Evolutionary conservation across 1,139 yeast genomes (phyloP).

Genomic region (Zhuliangozyma parablackwelliae): DNA sequence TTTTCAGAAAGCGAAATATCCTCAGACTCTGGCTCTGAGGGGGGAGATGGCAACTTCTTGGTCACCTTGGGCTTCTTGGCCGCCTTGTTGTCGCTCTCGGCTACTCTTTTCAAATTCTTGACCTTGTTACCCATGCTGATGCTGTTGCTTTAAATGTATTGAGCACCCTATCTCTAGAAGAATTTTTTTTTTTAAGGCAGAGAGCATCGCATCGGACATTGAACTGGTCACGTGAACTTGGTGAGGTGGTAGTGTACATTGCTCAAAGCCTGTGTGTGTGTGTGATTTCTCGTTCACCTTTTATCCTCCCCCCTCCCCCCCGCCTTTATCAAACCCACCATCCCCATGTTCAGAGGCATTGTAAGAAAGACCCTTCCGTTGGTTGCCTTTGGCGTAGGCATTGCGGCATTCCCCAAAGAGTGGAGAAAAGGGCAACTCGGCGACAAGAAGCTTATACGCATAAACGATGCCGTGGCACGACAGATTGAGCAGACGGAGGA

Average conservation of each 20-base stretch:
- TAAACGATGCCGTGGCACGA: conserved; percentile 27
- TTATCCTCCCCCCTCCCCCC: neutral
- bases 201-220: neutral
- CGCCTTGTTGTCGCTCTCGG: conserved; percentile 14
- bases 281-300: no score
- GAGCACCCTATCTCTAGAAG: no score
- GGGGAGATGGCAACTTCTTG: conserved; percentile 14
- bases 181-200: no score
- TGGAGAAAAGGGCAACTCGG: conserved; percentile 26
- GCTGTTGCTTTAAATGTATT: no score
- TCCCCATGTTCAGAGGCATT: conserved; percentile 20
- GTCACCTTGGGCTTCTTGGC: conserved; percentile 26
- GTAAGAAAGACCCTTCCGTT: conserved; percentile 29
- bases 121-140: conserved; percentile 10
- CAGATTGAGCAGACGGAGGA: conserved; percentile 28
- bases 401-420: conserved; percentile 38
- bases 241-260: no score
- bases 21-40: conserved; percentile 11
- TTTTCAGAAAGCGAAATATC: conserved; percentile 1
- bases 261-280: no score
- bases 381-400: conserved; percentile 45
- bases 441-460: conserved; percentile 19
- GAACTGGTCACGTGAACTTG: neutral
- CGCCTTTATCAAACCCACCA: neutral
- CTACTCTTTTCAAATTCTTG: conserved; percentile 34